Evolutionary conservation across 768 basidiomycete genomes (phyloP), one percentile per base, ranked within the genome.

Genomic region (Pulveroboletus sp.): DNA sequence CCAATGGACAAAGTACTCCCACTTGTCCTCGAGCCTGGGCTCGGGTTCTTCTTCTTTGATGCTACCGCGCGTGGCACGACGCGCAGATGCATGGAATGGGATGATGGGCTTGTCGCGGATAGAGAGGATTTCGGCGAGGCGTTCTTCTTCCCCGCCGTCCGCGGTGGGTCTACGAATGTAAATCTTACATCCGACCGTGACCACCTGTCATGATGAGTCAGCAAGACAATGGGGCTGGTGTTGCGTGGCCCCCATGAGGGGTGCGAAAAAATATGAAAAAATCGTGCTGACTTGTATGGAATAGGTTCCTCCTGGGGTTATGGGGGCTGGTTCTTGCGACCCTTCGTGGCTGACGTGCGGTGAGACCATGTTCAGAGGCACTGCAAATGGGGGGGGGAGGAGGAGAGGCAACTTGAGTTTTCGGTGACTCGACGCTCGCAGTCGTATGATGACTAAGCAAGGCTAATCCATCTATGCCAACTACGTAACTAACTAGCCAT

Each of bases 1-100:
- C 86, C 95, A 99, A 63, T 99, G 97, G 17, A 98, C 92, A 63
- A 98, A 99, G 75, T 84, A 98, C 68, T 98, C 94, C 67, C 82
- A 80, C 59, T 87, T 84, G 66, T 93, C 90, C 60, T 86, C 85
- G 9, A 81, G 78, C 49, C 78, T 78, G 33, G 73, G 57, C 19
- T 77, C 75, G 37, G 80, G 75, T 42, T 77, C 75, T 43, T 77
- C 75, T 53, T 75, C 74, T 34, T 71, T 70, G 50, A 70, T 60
- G 42, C 62, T 57, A 32, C 68, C 60, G 34, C 73, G 72, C 13
- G 71, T 63, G 56, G 69, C 71, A 41, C 78, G 75, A 32, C 74
- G 72, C 1, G 50, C 52, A 2, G 47, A 31, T 2, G 55, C 43
- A 27, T 17, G 17, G 66, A 84, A 89, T 2, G 76, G 63, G 56